These are phyloP conservation scores for Fusarium paranaense DNA, from an alignment of 2,329 filamentous ascomycete species.

Conservation along the genomic window DNA sequence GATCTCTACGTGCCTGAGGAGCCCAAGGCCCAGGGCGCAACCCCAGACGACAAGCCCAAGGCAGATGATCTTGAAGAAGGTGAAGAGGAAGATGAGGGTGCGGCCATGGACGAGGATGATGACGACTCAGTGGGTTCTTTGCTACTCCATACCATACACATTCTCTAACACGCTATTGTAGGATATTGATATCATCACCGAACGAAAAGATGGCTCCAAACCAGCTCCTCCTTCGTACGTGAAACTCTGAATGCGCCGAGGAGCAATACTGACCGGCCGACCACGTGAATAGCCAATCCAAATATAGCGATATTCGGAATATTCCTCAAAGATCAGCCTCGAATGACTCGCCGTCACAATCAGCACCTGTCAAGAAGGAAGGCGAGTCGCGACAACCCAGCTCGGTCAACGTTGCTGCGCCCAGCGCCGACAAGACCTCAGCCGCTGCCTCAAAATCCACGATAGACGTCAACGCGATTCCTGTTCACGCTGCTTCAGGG, in stretches of 20 bases:
- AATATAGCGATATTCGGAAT: conserved; percentile 74
- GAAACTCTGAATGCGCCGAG: conserved; percentile 1
- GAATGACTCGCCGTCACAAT: conserved; percentile 62
- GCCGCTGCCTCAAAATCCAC: conserved; percentile 81
- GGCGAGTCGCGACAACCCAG: conserved; percentile 49
- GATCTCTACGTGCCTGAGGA: conserved; percentile 75
- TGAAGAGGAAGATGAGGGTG: conserved; percentile 72
- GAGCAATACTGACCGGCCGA: conserved; percentile 12
- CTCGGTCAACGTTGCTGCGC: conserved; percentile 48
- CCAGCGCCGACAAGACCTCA: conserved; percentile 66
- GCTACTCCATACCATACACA: too few relatives aligned
- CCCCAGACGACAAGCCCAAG: conserved; percentile 47
- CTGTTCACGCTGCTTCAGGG: conserved; percentile 81
- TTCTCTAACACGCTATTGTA: conserved; percentile 44
- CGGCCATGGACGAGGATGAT: conserved; percentile 70
- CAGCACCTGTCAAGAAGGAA: conserved; percentile 60
- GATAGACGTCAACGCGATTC: conserved; percentile 86
- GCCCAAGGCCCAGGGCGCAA: conserved; percentile 52
- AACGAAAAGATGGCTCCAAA: conserved; percentile 73
- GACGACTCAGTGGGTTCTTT: conserved; percentile 54
- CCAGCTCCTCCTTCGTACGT: conserved; percentile 69
- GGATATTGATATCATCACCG: conserved; percentile 77
- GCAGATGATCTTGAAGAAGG: conserved; percentile 72
- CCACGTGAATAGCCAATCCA: conserved; percentile 60
- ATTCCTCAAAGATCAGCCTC: conserved; percentile 70